These are phyloP conservation scores for Omphalea diandra DNA, from an alignment of 441 rosid species.

Conservation along the genomic window DNA sequence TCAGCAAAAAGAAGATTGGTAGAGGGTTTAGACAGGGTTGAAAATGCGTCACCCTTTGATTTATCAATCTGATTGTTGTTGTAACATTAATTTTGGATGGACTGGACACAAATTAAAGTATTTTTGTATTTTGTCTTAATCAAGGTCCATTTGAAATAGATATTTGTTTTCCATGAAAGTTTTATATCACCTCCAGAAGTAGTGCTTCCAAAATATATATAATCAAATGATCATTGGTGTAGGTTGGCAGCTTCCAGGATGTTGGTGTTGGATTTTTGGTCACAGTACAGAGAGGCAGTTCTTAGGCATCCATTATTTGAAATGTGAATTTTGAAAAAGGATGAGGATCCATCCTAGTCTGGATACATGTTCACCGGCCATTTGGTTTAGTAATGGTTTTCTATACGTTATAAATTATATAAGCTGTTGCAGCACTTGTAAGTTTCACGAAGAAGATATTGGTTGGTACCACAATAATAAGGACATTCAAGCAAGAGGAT, in stretches of 20 bases:
- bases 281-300: neutral
- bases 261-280: constrained; percentile 10
- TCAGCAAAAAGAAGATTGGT: constrained; percentile 85
- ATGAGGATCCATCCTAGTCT: too few relatives aligned
- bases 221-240: neutral
- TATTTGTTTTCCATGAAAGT: neutral
- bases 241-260: neutral
- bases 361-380: neutral
- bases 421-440: too few relatives aligned
- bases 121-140: constrained; percentile 10
- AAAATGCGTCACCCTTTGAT: constrained; percentile 47
- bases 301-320: neutral
- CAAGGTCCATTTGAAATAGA: constrained; percentile 8
- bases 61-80: constrained; percentile 18
- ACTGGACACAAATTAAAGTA: constrained; percentile 18
- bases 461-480: too few relatives aligned
- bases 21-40: too few relatives aligned
- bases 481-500: too few relatives aligned
- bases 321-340: neutral
- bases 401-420: neutral
- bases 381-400: neutral
- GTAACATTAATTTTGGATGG: constrained; percentile 18
- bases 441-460: too few relatives aligned
- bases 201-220: too few relatives aligned
- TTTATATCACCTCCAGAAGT: neutral